Percentiles rank a stretch among this genome's conserved stretches.
phyloP scores from a whole-genome alignment of 23 red algal genomes.

The Gracilaria domingensis region DNA sequence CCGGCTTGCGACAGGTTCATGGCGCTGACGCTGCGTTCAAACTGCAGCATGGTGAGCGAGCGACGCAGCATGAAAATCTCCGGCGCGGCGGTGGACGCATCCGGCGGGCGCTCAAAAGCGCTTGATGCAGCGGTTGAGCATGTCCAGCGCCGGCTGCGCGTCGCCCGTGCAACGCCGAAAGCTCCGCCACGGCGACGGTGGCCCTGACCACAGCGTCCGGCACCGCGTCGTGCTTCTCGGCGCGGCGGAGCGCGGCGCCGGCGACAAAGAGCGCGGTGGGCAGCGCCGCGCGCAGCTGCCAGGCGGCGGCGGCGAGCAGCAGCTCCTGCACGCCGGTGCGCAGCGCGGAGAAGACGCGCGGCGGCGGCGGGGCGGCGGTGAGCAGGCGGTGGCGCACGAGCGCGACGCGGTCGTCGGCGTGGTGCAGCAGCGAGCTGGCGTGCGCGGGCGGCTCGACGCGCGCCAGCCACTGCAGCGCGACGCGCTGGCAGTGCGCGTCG shows the following conservation, averaged over 20 bases:
- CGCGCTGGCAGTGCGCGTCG: slow-evolving; percentile 18
- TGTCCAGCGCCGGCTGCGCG: background rate
- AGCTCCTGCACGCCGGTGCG: slow-evolving; percentile 21
- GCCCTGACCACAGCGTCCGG: slow-evolving; percentile 5
- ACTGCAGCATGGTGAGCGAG: slow-evolving; percentile 27
- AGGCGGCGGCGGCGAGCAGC: slow-evolving; percentile 44
- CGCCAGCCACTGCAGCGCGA: slow-evolving; percentile 58
- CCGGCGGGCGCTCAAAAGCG: background rate
- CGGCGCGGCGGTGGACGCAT: slow-evolving; percentile 3
- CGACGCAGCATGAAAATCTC: slow-evolving; percentile 36
- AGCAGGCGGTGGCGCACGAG: slow-evolving; percentile 29
- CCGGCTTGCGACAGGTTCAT: slow-evolving; percentile 4
- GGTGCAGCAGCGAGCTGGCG: slow-evolving; percentile 18
- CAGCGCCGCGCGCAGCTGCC: slow-evolving; percentile 47
- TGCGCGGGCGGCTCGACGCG: slow-evolving; percentile 1
- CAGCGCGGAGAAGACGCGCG: background rate
- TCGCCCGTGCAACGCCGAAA: slow-evolving; percentile 27
- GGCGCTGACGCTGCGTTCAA: slow-evolving; percentile 16
- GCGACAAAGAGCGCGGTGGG: slow-evolving; percentile 50
- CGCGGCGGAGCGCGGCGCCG: slow-evolving; percentile 18
- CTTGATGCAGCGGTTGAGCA: background rate
- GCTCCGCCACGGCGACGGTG: slow-evolving; percentile 31
- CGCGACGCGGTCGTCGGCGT: slow-evolving; percentile 32
- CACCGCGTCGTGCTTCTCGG: background rate
- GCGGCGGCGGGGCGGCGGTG: slow-evolving; percentile 8